Conservation (phyloP, 768 basidiomycete species). For the Psilocybe cubensis region DNA sequence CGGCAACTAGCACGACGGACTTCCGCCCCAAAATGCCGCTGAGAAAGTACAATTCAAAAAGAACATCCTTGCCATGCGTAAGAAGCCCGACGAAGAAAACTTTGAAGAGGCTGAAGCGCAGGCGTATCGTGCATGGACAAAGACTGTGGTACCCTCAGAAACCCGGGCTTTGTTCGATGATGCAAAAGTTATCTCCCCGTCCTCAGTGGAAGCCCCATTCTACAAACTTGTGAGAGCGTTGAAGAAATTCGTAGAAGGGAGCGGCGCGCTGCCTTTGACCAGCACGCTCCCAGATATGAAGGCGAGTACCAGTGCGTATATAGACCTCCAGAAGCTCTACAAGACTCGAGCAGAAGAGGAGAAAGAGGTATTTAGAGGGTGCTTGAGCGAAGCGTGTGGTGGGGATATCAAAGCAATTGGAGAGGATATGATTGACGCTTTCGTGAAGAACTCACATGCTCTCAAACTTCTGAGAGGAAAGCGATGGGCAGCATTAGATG, state of each 20-base stretch:
- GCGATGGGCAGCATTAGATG: conserved; percentile 61
- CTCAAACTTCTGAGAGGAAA: conserved; percentile 67
- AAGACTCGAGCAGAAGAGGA: conserved; percentile 76
- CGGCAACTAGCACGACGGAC: conserved; percentile 66
- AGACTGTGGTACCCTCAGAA: conserved; percentile 65
- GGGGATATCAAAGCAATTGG: conserved; percentile 39
- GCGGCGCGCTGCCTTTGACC: conserved; percentile 78
- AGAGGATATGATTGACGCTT: conserved; percentile 60
- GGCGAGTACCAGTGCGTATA: conserved; percentile 81
- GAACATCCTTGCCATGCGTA: conserved; percentile 59
- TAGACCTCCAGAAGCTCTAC: conserved; percentile 85
- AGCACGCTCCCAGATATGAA: conserved; percentile 96
- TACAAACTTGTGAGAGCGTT: conserved; percentile 80
- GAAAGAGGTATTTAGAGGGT: conserved; percentile 56
- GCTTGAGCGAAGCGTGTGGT: conserved; percentile 34
- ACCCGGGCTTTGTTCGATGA: conserved; percentile 67
- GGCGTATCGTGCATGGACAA: conserved; percentile 79
- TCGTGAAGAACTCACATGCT: conserved; percentile 82
- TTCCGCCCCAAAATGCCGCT: conserved; percentile 55
- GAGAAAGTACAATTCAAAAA: conserved; percentile 85
- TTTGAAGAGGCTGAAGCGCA: conserved; percentile 94
- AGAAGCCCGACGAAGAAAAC: conserved; percentile 92
- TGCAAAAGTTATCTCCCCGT: conserved; percentile 45
- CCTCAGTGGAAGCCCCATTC: conserved; percentile 64
- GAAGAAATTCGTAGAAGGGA: conserved; percentile 56